Conservation (phyloP, 192 early-diverging fungal genomes). For the Linnemannia elongata region DNA sequence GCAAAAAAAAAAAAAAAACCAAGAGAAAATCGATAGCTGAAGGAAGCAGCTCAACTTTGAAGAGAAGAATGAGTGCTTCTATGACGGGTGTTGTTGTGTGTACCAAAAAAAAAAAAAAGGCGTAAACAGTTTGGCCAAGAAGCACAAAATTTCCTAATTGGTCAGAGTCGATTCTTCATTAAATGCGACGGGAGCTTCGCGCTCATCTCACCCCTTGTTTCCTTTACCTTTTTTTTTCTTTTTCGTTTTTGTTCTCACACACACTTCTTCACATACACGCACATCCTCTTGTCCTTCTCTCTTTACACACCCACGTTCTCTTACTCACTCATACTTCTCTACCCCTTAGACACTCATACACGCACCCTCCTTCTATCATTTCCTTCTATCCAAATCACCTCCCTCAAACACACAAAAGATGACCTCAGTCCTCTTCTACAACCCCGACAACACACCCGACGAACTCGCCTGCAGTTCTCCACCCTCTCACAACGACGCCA, state of each 20-base stretch:
- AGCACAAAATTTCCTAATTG: slow-evolving; percentile 7
- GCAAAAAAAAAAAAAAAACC: not conserved
- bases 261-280: too few relatives aligned
- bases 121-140: too few relatives aligned
- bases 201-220: not conserved
- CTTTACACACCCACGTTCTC: not conserved
- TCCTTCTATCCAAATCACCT: not conserved
- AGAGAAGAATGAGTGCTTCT: too few relatives aligned
- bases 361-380: not conserved
- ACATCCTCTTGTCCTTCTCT: not conserved
- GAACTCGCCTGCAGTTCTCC: not conserved
- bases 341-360: not conserved
- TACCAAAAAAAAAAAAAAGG: too few relatives aligned
- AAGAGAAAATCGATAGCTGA: too few relatives aligned
- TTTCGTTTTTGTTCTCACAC: slow-evolving; percentile 1
- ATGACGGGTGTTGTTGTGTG: too few relatives aligned
- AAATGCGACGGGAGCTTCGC: too few relatives aligned
- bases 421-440: not conserved
- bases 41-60: too few relatives aligned
- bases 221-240: not conserved
- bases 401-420: not conserved
- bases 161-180: not conserved
- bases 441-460: not conserved
- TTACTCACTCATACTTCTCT: not conserved
- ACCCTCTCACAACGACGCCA: not conserved